Base-by-base conservation (phyloP, 257 asterid species). In the Echites panduratus region DNA sequence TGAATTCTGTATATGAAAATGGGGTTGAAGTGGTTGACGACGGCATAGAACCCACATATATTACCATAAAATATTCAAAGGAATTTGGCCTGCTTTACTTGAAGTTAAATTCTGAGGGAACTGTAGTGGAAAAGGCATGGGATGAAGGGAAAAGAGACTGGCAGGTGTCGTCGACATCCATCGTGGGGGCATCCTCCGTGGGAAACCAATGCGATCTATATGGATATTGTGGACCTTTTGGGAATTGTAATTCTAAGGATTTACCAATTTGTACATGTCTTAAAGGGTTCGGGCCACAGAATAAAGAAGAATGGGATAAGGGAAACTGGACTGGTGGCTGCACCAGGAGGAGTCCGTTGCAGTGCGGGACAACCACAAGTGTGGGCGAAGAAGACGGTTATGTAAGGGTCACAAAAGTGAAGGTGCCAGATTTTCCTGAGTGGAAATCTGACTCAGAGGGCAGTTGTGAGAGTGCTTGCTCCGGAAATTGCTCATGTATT, bases 251-350 rank as follows among this genome's bases (percentile, higher is more conserved):
- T 75, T 44, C 87, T 0, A 78, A 47, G 47, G 56, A 3, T 8
- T 83, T 84, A 2, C 76, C 85, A 48, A 71, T 82, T 59, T 91
- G 96, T 58, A 62, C 76, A 27, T 91, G 97, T 63, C 76, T 86
- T 81, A 73, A 2, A 54, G 96, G 93, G 5, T 88, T 87, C 66
- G 59, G 73, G 68, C 89, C 90, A 3, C 70, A 4, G 45, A 64
- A 83, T 73, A 7, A n/a, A 29, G 64, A 20, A 54, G 88, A 82
- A 73, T 87, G 94, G 96, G 69, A 17, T 14, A 72, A 82, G 2
- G 89, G 87, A 35, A 84, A 89, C 54, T 81, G 88, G 94, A 77
- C 81, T 7, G 38, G 79, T 24, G 96, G 96, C 53, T 91, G 97
- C 68, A 52, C 50, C 24, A 86, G 92, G 68, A 75, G 74, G 73